phyloP scores from a whole-genome alignment of 2,329 filamentous ascomycete species.

The Scortechinia acanthostroma region DNA sequence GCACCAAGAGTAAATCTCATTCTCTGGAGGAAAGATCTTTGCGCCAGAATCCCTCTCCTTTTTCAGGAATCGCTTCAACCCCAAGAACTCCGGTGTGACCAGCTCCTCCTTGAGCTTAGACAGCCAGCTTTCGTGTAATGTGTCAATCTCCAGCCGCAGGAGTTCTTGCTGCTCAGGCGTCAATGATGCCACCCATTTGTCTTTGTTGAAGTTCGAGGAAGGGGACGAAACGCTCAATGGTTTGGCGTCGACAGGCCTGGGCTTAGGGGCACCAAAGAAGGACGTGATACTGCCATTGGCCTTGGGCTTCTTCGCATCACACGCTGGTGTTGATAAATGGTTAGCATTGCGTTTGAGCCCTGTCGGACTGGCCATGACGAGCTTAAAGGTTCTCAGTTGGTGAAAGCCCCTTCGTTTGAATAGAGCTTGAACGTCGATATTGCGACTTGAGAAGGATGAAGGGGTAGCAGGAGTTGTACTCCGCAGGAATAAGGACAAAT shows the following conservation, averaged over 20 bases:
- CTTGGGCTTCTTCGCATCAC: conserved; percentile 65
- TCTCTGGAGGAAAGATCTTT: conserved; percentile 78
- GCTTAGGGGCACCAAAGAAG: conserved; percentile 74
- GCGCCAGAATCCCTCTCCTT: conserved; percentile 67
- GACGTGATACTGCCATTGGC: conserved; percentile 75
- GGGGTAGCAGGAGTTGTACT: neutral
- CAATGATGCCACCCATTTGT: conserved; percentile 77
- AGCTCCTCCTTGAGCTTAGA: conserved; percentile 83
- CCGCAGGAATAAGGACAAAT: neutral
- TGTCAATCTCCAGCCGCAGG: conserved; percentile 83
- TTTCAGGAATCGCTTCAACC: conserved; percentile 80
- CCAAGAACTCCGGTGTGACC: conserved; percentile 70
- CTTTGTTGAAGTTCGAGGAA: conserved; percentile 70
- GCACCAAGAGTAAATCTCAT: conserved; percentile 93
- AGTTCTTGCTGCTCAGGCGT: conserved; percentile 76
- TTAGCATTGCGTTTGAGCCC: neutral
- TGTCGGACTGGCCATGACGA: neutral
- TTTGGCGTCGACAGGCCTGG: conserved; percentile 19
- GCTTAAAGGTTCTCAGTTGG: too few species aligned
- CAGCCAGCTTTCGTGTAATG: conserved; percentile 85
- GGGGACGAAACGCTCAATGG: conserved; percentile 11
- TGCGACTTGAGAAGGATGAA: too few species aligned
- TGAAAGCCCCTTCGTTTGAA: too few species aligned
- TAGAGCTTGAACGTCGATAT: too few species aligned
- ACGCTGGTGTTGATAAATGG: neutral